Evolutionary conservation across 1,284 basidiomycete genomes (phyloP).

Genomic region (Rhizoctonia solani): DNA sequence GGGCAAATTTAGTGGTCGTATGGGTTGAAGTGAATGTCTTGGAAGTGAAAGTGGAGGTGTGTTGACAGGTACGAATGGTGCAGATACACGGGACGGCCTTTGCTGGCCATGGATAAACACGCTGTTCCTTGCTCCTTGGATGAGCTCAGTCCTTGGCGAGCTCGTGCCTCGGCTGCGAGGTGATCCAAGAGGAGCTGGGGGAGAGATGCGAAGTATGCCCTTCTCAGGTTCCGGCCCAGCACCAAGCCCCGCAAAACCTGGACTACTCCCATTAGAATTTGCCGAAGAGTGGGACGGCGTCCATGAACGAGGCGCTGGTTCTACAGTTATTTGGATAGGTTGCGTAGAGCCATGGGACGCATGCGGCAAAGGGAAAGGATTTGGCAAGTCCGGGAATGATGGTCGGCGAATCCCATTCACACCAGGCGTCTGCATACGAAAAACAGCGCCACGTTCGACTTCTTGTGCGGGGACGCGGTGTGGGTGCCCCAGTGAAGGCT

Average conservation of each 20-base stretch:
- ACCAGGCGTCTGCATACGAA: slow-evolving; percentile 1
- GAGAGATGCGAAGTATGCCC: background rate
- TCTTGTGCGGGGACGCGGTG: background rate
- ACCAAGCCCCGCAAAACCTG: slow-evolving; percentile 21
- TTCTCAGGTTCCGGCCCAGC: slow-evolving; percentile 1
- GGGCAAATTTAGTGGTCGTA: background rate
- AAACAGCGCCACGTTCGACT: background rate
- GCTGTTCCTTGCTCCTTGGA: background rate
- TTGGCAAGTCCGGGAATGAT: slow-evolving; percentile 22
- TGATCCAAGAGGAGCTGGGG: background rate
- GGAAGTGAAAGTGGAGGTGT: background rate
- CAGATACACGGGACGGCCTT: background rate
- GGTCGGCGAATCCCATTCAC: background rate
- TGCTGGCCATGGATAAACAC: background rate
- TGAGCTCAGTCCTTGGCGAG: background rate
- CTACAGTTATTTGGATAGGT: background rate
- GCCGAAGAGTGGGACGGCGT: slow-evolving; percentile 14
- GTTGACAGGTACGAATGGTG: background rate
- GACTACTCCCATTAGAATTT: background rate
- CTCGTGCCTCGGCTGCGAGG: background rate
- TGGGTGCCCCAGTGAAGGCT: background rate
- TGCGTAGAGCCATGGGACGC: background rate
- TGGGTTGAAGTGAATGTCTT: background rate
- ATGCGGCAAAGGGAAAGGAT: background rate
- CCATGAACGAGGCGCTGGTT: background rate